Evolutionary conservation across 495 filamentous ascomycete genomes (phyloP), one percentile per base, ranked within the genome.

Genomic region (Baudoinia panamericana): DNA sequence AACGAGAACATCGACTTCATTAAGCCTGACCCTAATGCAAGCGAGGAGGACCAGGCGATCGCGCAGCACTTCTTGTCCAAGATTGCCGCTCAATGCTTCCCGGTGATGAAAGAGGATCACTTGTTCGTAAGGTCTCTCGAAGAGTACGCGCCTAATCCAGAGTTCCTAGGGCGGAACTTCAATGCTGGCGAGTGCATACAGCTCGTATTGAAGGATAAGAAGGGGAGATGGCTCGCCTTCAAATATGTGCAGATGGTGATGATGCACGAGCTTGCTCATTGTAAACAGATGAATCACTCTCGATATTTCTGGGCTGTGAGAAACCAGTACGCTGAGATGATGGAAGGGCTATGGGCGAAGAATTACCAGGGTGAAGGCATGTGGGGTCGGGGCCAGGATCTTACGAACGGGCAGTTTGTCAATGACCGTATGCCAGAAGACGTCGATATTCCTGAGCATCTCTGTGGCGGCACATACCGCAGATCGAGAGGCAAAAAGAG

Each of bases 141-240:
- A 54, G 82, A 88, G 55, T 80, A 80, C 55, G 70, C 73, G 22
- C 70, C 75, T 4, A 88, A 86, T 55, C 50, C 54, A 8, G 82
- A 87, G 50, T 88, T 88, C 52, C 64, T 75, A 18, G 80, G 80
- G 19, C 76, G 80, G 27, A 85, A 85, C 45, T 84, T 88, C 68
- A 88, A 88, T 51, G 77, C 76, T 13, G 82, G 82, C n/a, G 83
- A 85, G 57, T 72, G 81, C 27, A 70, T 88, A 36, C 81, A 88
- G 55, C 65, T 88, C 1, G 82, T 88, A 9, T 69, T 88, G 25
- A 75, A 74, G 50, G 67, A 75, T 4, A 46, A 45, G 30, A 64
- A 65, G 0, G 72, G 74, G 5, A 62, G 67, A 38, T 88, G 83
- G 83, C 61, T 88, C 21, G 74, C 78, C 2, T 82, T 86, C 52